Evolutionary conservation across 805 yeast genomes (phyloP).

Genomic region (Metschnikowia reukaufii): DNA sequence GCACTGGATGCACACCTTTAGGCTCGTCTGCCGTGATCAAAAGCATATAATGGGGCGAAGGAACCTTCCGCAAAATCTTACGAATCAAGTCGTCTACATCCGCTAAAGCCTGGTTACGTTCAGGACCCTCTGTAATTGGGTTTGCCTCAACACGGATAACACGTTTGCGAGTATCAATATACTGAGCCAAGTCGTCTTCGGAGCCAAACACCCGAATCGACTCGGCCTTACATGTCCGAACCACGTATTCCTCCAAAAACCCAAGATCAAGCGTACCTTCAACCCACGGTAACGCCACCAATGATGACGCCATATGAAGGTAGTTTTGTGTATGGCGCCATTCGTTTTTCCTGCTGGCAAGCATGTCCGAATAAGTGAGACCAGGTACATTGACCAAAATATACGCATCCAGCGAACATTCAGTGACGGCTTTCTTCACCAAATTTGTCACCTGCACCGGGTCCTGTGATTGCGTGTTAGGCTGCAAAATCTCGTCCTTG

Average conservation of each 20-base stretch:
- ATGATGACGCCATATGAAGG: conserved; percentile 57
- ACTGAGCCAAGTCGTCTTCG: conserved; percentile 50
- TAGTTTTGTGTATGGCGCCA: conserved; percentile 54
- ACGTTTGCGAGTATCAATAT: conserved; percentile 63
- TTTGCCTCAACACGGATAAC: conserved; percentile 61
- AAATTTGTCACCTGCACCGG: conserved; percentile 31
- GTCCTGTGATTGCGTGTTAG: conserved; percentile 23
- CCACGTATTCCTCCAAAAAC: conserved; percentile 41
- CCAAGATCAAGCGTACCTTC: conserved; percentile 43
- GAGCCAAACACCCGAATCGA: conserved; percentile 38
- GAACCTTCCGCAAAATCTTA: conserved; percentile 61
- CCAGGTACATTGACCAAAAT: conserved; percentile 42
- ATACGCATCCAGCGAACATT: conserved; percentile 41
- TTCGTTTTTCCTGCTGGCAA: conserved; percentile 29
- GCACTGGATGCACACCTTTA: conserved; percentile 30
- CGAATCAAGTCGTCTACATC: conserved; percentile 50
- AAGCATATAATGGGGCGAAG: conserved; percentile 70
- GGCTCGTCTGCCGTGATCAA: conserved; percentile 46
- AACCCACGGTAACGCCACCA: conserved; percentile 57
- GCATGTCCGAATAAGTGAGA: conserved; percentile 30
- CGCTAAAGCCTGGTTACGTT: conserved; percentile 30
- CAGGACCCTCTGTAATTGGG: conserved; percentile 34
- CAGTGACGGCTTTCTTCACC: conserved; percentile 36
- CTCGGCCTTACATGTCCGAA: conserved; percentile 53
- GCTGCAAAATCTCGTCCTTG: conserved; percentile 23